A percentile compares a stretch with the other conserved stretches of the same genome.
Evolutionary conservation across 2,329 filamentous ascomycete genomes (phyloP).

Genomic region (Leptosphaerulina australis): DNA sequence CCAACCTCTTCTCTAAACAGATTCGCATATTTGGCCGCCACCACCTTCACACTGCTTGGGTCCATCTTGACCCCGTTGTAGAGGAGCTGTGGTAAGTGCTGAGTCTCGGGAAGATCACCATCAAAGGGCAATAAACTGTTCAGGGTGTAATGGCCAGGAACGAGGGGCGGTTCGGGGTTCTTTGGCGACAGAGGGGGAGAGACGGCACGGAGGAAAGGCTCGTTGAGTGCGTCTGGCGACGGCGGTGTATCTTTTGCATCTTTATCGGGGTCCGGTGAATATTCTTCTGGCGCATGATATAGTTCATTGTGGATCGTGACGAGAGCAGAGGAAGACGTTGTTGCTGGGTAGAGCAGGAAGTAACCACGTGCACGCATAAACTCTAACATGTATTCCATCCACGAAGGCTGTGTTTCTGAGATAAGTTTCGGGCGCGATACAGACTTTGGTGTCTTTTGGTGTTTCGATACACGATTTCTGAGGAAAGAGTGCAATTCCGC

Average conservation of each 20-base stretch:
- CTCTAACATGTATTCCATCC: constrained; percentile 78
- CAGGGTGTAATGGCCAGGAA: constrained; percentile 56
- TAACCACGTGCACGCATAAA: constrained; percentile 79
- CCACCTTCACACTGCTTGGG: constrained; percentile 50
- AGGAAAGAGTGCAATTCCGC: constrained; percentile 82
- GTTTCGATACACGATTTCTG: constrained; percentile 61
- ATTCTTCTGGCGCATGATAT: constrained; percentile 73
- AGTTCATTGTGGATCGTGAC: constrained; percentile 81
- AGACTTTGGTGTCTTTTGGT: constrained; percentile 30
- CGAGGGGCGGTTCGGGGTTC: constrained; percentile 52
- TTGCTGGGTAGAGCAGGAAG: constrained; percentile 77
- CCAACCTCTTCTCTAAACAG: constrained; percentile 70
- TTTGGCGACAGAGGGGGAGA: constrained; percentile 19
- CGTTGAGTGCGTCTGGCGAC: constrained; percentile 21
- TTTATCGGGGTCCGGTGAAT: constrained; percentile 22
- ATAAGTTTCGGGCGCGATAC: constrained; percentile 52
- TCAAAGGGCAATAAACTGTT: constrained; percentile 57
- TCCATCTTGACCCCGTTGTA: constrained; percentile 65
- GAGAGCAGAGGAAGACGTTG: constrained; percentile 58
- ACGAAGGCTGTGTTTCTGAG: constrained; percentile 72
- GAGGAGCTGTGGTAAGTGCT: constrained; percentile 63
- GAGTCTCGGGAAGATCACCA: constrained; percentile 56
- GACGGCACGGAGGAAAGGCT: constrained; percentile 53
- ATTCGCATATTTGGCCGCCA: constrained; percentile 60
- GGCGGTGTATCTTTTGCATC: constrained; percentile 2